Evolutionary conservation across 768 basidiomycete genomes (phyloP), one percentile per base, ranked within the genome.

Genomic region (Pisolithus albus): DNA sequence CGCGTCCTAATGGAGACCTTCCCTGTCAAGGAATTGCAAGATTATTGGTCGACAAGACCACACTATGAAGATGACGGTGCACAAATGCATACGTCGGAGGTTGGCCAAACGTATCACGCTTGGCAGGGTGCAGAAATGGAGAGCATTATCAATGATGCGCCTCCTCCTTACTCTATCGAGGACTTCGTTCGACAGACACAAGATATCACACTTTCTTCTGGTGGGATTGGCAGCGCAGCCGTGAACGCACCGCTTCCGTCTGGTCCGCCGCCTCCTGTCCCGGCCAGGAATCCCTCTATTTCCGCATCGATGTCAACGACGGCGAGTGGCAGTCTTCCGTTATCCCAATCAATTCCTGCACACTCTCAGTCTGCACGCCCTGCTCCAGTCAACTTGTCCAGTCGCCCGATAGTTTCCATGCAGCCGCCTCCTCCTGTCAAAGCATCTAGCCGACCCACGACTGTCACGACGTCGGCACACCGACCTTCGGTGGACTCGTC

Each of bases 11-110:
- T 72, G 37, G 84, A 84, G 46, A 75, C 78, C 1, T 82, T 88
- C 53, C 85, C 86, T 0, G 67, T 73, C 30, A 86, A 88, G 52
- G 86, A 88, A 57, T 63, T 89, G 9, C 77, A 84, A 54, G 85
- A 88, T 60, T 90, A 86, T 61, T 89, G 86, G 86, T 63, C 76
- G 8, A 72, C 76, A 34, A 70, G 83, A 5, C 85, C 86, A 18
- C 74, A 67, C 46, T 82, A 78, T 52, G 83, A 83, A 44, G 61
- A 56, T 7, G 48, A 13, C 37, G 41, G 41, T 50, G 40, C 28
- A 24, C 61, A 66, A 5, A 65, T 73, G 52, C 64, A 53, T 51
- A 46, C 57, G 56, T 13, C 5, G 39, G 56, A 39, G 32, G 60
- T 60, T 15, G 61, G 51, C 26, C 51, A 58, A 32, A 49, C 65